Base-by-base conservation (phyloP, 495 filamentous ascomycete genomes). In the Penicillium daleae region DNA sequence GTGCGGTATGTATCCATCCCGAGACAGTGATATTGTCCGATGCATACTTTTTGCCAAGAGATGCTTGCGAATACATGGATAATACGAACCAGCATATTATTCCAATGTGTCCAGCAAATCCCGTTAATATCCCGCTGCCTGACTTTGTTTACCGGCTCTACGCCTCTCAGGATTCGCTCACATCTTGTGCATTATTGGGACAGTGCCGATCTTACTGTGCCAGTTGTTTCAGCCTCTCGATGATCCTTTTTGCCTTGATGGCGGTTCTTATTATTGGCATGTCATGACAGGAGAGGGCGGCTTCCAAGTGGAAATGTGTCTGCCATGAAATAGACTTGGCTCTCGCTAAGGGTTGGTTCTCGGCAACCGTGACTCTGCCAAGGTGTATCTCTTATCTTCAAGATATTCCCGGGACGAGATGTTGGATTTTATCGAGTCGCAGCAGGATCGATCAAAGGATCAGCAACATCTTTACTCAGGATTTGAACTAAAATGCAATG, bases 191-290 rank as follows among this genome's bases (percentile, higher is more conserved):
- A 13, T 17, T 12, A 6, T 33, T 17, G 51, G 51, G 27, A n/a
- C 51, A 21, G 44, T 58, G 56, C 46, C 57, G 65, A 67, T 67
- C 61, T 51, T n/a, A n/a, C n/a, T n/a, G n/a, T 58, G 10, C 35
- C 37, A 51, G 27, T 57, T 56, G 49, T 67, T 44, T 51, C 65
- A 65, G 40, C 53, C 50, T 64, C 57, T 57, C 21, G 44, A 50
- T 22, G 9, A 51, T 33, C 31, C 13, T 40, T 26, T 19, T 8
- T 32, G 32, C 8, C 39, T 46, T 57, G 53, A n/a, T n/a, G n/a
- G 39, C 33, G n/a, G 31, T 37, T 24, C 26, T 21, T 40, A 21
- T 50, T 21, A 39, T 44, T 65, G 29, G 42, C 19, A 37, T 59
- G 49, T 27, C 54, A 35, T 48, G 35, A 37, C 37, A 56, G 40